Evolutionary conservation across 2,329 filamentous ascomycete species (phyloP), one percentile per base, ranked within the genome.

Genomic region (Trematosphaeria pertusa): DNA sequence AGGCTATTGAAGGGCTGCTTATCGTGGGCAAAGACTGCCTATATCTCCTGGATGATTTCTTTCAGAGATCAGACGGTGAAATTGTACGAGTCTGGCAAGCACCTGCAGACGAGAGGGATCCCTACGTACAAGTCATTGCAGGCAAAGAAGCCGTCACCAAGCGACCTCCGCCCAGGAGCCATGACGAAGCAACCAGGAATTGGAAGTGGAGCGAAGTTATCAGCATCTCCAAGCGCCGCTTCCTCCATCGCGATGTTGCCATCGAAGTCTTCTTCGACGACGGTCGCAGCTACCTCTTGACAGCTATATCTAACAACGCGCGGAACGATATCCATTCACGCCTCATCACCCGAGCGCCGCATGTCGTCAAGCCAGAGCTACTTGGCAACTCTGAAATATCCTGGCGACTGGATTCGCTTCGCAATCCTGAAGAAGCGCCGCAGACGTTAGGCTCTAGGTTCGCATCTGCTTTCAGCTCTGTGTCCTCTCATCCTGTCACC

Each of bases 231-330:
- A 99, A 99, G 71, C 86, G 95, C 15, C 87, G 93, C 5, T 99
- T 97, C 70, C 75, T 99, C 3, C 96, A 97, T 72, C 87, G 94
- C 19, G 93, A 99, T 64, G 94, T 99, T 10, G 91, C 91, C 0
- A 86, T 97, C n/a, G 94, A 99, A 67, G 83, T 97, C 2, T 99
- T 99, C 75, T 99, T 99, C 68, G 92, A 91, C 0, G 95, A 99
- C 67, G 94, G 94, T 1, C 87, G 91, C 45, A 99, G 94, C 73
- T 99, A 97, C 68, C 79, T 99, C 12, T 74, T 99, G 46, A 97
- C 93, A 0, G 86, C 91, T 3, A 87, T 91, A 46, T 91, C 88
- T 26, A 81, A 88, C 0, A 74, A 76, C 22, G 78, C 85, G 28
- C 84, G 94, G 51, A 91, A 99, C 65, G 89, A 93, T 46, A 78